Evolutionary conservation across 352 stramenopile species (phyloP).

Genomic region (Pythium angustatum): DNA sequence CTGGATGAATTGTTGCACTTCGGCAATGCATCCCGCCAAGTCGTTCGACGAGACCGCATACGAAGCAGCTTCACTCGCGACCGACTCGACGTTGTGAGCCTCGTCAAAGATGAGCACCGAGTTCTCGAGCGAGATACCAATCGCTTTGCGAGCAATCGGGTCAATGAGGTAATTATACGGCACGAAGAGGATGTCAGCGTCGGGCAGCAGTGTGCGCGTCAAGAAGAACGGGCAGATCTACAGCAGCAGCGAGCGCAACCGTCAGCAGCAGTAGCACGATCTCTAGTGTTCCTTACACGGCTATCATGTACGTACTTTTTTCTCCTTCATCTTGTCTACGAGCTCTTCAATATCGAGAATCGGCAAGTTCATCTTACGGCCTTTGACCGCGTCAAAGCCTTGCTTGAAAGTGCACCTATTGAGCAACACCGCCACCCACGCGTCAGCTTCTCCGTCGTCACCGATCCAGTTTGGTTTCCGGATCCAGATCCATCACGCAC

Average conservation of each 20-base stretch:
- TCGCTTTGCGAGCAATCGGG: constrained; percentile 82
- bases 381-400: constrained; percentile 68
- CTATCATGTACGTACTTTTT: too few relatives aligned
- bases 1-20: constrained; percentile 90
- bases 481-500: too few relatives aligned
- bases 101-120: constrained; percentile 99
- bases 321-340: constrained; percentile 83
- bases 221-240: constrained; percentile 98
- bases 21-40: constrained; percentile 92
- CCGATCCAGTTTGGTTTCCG: too few relatives aligned
- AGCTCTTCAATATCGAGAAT: constrained; percentile 99
- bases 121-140: constrained; percentile 96
- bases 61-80: constrained; percentile 94
- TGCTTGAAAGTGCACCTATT: constrained; percentile 74
- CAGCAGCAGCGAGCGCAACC: too few relatives aligned
- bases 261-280: too few relatives aligned
- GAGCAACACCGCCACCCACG: not conserved
- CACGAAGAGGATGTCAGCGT: constrained; percentile 97
- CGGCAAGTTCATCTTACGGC: constrained; percentile 50
- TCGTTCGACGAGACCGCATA: constrained; percentile 95
- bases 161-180: constrained; percentile 99
- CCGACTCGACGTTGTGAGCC: constrained; percentile 97
- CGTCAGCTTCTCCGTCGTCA: too few relatives aligned
- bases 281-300: too few relatives aligned
- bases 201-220: constrained; percentile 85